These are phyloP conservation scores for Pseudohyphozyma bogoriensis DNA, from an alignment of 768 basidiomycete species.

Conservation along the genomic window DNA sequence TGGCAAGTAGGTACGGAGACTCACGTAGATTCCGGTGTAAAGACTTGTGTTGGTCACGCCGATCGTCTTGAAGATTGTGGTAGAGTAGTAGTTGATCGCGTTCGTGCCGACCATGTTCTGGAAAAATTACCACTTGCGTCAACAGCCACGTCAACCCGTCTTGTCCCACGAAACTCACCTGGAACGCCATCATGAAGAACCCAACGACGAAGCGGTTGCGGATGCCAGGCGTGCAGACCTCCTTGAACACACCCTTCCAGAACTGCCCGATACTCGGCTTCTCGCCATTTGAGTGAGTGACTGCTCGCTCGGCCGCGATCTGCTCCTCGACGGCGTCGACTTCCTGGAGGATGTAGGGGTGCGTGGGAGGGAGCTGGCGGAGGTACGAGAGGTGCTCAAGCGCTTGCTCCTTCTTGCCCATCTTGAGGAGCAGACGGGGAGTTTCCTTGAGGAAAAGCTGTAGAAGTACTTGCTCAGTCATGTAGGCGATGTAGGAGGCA, in stretches of 20 bases:
- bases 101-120: too few relatives aligned
- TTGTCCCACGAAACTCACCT: conserved; percentile 41
- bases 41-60: conserved; percentile 41
- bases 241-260: conserved; percentile 7
- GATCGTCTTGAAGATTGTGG: conserved; percentile 44
- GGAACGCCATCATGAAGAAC: background rate
- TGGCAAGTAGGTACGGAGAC: too few relatives aligned
- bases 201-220: conserved; percentile 34
- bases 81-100: too few relatives aligned
- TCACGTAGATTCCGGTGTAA: conserved; percentile 47
- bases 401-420: conserved; percentile 31
- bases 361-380: conserved; percentile 29
- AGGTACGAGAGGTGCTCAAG: conserved; percentile 33
- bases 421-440: conserved; percentile 33
- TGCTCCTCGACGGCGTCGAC: too few relatives aligned
- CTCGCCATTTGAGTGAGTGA: too few relatives aligned
- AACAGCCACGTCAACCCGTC: too few relatives aligned
- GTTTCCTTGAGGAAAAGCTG: conserved; percentile 36
- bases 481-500: background rate
- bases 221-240: conserved; percentile 8
- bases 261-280: background rate
- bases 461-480: background rate
- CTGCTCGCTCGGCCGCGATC: too few relatives aligned
- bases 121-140: too few relatives aligned
- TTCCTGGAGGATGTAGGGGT: conserved; percentile 12